Base-by-base conservation (phyloP, 1,139 yeast genomes). In the Zygotorulaspora mrakii region DNA sequence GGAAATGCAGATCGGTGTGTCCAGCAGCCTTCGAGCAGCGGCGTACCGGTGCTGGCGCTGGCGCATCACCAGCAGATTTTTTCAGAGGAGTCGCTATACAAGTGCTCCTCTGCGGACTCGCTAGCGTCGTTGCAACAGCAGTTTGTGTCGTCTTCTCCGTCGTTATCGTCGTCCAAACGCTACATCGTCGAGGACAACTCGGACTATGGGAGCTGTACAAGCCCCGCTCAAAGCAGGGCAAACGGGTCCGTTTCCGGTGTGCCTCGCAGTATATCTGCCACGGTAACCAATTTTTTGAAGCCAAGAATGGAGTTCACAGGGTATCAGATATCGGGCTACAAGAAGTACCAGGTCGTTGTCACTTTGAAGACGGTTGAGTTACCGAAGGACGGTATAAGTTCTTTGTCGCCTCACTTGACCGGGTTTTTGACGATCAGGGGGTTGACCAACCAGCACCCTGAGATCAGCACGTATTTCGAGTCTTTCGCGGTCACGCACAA, bases 371-470 rank as follows among this genome's bases (percentile, higher is more conserved):
- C 61, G 3, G 62, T 55, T 4, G 44, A 49, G 24, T 42, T 60
- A 31, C 63, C 64, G 6, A 34, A 31, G 11, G 22, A 39, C 8
- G 39, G 39, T 8, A 23, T 27, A 11, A 36, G 41, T 22, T 37
- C 45, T 10, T 33, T 39, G 7, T 27, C 46, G 9, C 61, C 61
- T 1, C 70, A 74, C 33, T 62, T 88, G 14, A 77, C 88, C 23
- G 97, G 96, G 4, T 83, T 81, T 52, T 68, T 89, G 36, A 81
- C 82, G 45, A 89, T 89, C 42, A 74, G 79, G 43, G 95, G 95
- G 2, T 69, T 89, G 36, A 86, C 96, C 0, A 80, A 76, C 42
- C 73, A 77, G 33, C 77, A 83, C 50, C 89, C 94, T 1, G 80
- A 81, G 48, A 79, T 89, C 47, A 77, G 86, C 10, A 89, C 96